Evolutionary conservation across 139 green algal genomes (phyloP).

Genomic region (Picochlorum sp.): DNA sequence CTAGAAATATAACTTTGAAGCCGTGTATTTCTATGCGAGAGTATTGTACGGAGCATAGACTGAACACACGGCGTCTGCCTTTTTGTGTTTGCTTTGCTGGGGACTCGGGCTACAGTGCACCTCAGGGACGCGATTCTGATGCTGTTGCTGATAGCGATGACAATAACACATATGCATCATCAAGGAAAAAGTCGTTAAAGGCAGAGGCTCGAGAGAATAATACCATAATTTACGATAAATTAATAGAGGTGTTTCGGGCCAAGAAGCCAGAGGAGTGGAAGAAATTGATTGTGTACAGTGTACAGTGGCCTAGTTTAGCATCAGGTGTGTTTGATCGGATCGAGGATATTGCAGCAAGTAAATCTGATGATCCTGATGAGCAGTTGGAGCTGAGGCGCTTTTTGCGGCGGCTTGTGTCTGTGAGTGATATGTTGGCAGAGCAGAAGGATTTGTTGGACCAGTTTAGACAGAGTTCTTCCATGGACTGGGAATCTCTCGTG

Average conservation of each 20-base stretch:
- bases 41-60: no score
- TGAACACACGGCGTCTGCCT: no score
- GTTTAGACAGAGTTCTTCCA: constrained; percentile 19
- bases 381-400: constrained; percentile 26
- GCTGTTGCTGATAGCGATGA: background rate
- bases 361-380: constrained; percentile 10
- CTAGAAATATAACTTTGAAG: no score
- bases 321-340: constrained; percentile 38
- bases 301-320: constrained; percentile 44
- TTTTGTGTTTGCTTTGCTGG: no score
- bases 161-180: background rate
- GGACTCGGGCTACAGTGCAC: no score
- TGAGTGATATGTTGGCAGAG: constrained; percentile 35
- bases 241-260: constrained; percentile 50
- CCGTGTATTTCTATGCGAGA: no score
- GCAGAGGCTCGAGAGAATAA: constrained; percentile 21
- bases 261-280: constrained; percentile 41
- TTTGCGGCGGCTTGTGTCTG: constrained; percentile 20
- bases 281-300: constrained; percentile 54
- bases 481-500: constrained; percentile 50
- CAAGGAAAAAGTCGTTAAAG: background rate
- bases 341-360: constrained; percentile 19
- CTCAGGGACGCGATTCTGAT: background rate
- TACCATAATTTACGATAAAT: constrained; percentile 46
- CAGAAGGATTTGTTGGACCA: constrained; percentile 25